Evolutionary conservation across 2,329 filamentous ascomycete genomes (phyloP).

Genomic region (Aspergillus proliferans): DNA sequence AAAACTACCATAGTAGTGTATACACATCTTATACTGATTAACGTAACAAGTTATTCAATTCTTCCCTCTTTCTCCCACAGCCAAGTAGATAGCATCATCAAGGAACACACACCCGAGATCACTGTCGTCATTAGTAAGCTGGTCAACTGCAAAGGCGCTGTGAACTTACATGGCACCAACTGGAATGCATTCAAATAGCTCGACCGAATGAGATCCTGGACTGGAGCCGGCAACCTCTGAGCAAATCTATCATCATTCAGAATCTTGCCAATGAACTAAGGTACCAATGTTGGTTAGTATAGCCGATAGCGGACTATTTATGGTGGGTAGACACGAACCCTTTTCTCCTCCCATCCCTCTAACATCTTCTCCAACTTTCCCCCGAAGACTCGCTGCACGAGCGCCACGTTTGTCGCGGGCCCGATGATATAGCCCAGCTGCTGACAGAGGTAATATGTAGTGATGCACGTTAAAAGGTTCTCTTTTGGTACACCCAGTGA

Average conservation of each 20-base stretch:
- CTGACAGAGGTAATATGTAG: constrained; percentile 12
- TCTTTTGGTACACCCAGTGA: constrained; percentile 4
- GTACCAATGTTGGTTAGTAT: too few relatives aligned
- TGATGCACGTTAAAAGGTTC: constrained; percentile 6
- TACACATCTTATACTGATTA: too few relatives aligned
- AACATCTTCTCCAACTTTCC: not conserved
- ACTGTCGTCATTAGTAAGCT: not conserved
- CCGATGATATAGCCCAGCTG: constrained; percentile 15
- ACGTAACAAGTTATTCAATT: not conserved
- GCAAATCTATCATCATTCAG: constrained; percentile 8
- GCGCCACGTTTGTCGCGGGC: constrained; percentile 4
- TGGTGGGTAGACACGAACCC: not conserved
- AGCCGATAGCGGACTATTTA: not conserved
- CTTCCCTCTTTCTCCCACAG: not conserved
- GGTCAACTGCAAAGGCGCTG: not conserved
- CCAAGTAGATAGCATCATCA: not conserved
- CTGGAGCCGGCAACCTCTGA: not conserved
- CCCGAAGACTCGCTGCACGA: constrained; percentile 9
- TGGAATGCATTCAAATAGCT: constrained; percentile 8
- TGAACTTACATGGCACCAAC: constrained; percentile 7
- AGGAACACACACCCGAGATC: not conserved
- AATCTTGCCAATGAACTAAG: constrained; percentile 6
- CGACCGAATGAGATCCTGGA: constrained; percentile 5
- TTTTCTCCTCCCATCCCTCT: not conserved
- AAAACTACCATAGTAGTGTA: too few relatives aligned